Base-by-base conservation (phyloP, 208 protist genomes). In the Acanthamoeba castellanii region DNA sequence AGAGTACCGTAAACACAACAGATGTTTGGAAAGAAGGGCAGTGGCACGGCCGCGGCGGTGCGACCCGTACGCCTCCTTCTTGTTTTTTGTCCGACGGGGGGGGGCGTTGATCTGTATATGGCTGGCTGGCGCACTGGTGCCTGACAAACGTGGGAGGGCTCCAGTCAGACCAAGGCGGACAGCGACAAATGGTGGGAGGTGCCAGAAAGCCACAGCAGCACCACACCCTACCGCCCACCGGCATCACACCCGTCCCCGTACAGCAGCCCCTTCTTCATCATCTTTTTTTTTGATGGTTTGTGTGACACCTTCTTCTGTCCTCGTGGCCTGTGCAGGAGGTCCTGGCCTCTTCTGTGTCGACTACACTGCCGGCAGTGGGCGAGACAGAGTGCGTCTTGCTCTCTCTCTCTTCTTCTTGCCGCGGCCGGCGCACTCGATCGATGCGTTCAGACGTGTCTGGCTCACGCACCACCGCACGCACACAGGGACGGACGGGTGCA, bases 11-110 rank as follows among this genome's bases (percentile, higher is more conserved):
- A 42, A 47, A 20, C 14, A 22, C 14, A 9, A 37, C 22, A 72
- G 66, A 82, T 82, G 74, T 82, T 82, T 52, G 74, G 30, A n/a
- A 82, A 82, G 74, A 82, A 82, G 74, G 74, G 74, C 74, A 82
- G 74, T 52, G 37, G 74, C 37, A 30, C 42, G 16, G 32, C 42
- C 14, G 18, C 37, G 2, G 42, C 74, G 42, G 42, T 45, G 30
- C n/a, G 74, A 52, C 37, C 37, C n/a, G 74, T 82, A 82, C 64
- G n/a, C 59, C 20, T 16, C 59, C 59, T 64, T 64, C 59, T 42
- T 42, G 1, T 42, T 3, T 42, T 42, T 3, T 42, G 3, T 42
- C 3, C 37, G 37, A 42, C 37, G 37, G 42, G 42, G 42, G 42
- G 42, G 42, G 42, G 42, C 42, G 42, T 45, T 45, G 42, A 45